Percentiles rank a stretch among this genome's conserved stretches.
These are phyloP conservation scores for Globisporangium splendens DNA, from an alignment of 352 stramenopile genomes.

Conservation along the genomic window DNA sequence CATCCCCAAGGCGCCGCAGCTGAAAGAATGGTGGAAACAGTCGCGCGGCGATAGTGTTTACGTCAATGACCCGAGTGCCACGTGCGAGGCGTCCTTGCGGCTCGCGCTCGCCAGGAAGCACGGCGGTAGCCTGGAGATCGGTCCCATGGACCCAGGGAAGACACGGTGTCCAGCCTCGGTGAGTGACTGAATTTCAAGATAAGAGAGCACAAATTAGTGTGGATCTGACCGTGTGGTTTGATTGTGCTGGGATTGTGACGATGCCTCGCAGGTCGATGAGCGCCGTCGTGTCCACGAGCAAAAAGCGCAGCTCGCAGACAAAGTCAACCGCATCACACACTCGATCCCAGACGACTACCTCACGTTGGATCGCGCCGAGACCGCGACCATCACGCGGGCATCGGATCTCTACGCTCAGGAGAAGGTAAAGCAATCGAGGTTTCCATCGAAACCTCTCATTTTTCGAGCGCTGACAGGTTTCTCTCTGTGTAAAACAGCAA, in stretches of 20 bases:
- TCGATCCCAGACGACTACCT: conserved; percentile 26
- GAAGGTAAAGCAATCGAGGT: conserved; percentile 19
- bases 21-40: conserved; percentile 56
- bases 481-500: background rate
- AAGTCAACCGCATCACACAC: conserved; percentile 42
- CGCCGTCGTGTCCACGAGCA: conserved; percentile 21
- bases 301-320: conserved; percentile 37
- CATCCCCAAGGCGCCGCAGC: conserved; percentile 41
- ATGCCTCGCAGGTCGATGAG: conserved; percentile 24
- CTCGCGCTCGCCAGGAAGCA: conserved; percentile 30
- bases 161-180: conserved; percentile 31
- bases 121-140: conserved; percentile 17
- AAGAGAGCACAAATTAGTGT: background rate
- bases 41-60: conserved; percentile 35
- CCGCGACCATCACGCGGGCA: conserved; percentile 22
- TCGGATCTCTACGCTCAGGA: conserved; percentile 40
- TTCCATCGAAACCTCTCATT: background rate
- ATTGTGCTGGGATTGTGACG: no score
- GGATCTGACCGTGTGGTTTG: background rate
- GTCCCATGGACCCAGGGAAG: conserved; percentile 46
- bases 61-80: conserved; percentile 42
- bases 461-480: background rate
- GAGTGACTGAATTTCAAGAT: background rate
- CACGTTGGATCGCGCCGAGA: conserved; percentile 13
- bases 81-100: conserved; percentile 38